These are phyloP conservation scores for Candida parachauliodes DNA, from an alignment of 805 yeast genomes.

Conservation along the genomic window DNA sequence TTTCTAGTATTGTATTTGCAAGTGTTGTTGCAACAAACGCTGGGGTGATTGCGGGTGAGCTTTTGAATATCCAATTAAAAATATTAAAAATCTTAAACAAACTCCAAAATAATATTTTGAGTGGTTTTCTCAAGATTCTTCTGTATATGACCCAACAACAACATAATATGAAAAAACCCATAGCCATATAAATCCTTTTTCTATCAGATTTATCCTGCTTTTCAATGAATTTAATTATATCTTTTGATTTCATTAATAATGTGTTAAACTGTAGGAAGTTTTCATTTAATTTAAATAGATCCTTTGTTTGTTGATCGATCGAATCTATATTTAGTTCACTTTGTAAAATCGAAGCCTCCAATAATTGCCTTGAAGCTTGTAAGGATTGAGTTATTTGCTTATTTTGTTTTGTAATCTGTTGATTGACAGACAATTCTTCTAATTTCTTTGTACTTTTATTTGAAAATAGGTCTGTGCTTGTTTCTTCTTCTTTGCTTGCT, in stretches of 20 bases:
- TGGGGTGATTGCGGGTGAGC: not conserved
- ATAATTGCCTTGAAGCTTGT: constrained; percentile 45
- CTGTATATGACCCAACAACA: constrained; percentile 50
- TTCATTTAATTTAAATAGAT: constrained; percentile 37
- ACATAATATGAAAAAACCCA: constrained; percentile 43
- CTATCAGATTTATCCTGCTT: constrained; percentile 49
- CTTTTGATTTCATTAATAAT: constrained; percentile 39
- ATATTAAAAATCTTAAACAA: constrained; percentile 33
- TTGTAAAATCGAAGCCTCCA: constrained; percentile 48
- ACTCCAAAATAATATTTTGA: constrained; percentile 44
- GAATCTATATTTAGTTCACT: constrained; percentile 49
- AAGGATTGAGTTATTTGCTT: constrained; percentile 43
- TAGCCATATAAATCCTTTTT: constrained; percentile 44
- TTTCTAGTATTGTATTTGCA: constrained; percentile 3
- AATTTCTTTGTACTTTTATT: constrained; percentile 21
- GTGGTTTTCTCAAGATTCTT: constrained; percentile 44
- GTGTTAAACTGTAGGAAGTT: constrained; percentile 39
- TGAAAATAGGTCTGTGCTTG: constrained; percentile 19
- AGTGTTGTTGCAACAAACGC: not conserved
- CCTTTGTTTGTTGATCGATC: constrained; percentile 44
- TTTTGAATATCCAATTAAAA: constrained; percentile 17
- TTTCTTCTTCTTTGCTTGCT: not conserved
- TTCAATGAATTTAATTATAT: constrained; percentile 48
- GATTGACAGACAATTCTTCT: constrained; percentile 21
- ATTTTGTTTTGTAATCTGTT: constrained; percentile 45